phyloP scores from a whole-genome alignment of 192 early-diverging fungal species.

The Pilobolus umbonatus region DNA sequence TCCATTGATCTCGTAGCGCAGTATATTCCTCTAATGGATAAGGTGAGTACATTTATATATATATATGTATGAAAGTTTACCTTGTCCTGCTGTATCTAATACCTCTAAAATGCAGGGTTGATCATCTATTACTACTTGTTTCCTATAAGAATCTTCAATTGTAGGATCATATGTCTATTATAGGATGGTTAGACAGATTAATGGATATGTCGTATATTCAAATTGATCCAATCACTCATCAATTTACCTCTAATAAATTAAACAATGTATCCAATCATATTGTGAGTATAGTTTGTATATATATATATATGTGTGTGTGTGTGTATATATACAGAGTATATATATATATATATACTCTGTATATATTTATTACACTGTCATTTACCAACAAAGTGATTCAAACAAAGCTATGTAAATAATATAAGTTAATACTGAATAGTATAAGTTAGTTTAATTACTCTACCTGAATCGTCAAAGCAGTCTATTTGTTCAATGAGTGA shows the following conservation, averaged over 20 bases:
- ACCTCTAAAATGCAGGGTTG: slow-evolving; percentile 96
- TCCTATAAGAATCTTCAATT: slow-evolving; percentile 97
- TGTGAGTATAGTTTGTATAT: too few species aligned
- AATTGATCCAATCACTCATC: neutral
- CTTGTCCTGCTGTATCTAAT: slow-evolving; percentile 92
- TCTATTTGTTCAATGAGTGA: slow-evolving; percentile 18
- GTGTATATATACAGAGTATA: too few species aligned
- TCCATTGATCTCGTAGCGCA: slow-evolving; percentile 77
- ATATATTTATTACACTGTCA: neutral
- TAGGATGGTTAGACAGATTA: too few species aligned
- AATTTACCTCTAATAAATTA: neutral
- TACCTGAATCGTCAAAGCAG: slow-evolving; percentile 41
- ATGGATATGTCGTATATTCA: too few species aligned
- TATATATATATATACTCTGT: neutral
- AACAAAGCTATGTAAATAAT: slow-evolving; percentile 27
- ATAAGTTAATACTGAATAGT: neutral
- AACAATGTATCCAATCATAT: neutral
- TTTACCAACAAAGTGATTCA: slow-evolving; percentile 47
- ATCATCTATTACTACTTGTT: slow-evolving; percentile 96
- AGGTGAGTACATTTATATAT: slow-evolving; percentile 3
- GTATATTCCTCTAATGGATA: slow-evolving; percentile 62
- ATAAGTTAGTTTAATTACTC: neutral
- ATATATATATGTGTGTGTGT: too few species aligned
- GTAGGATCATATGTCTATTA: slow-evolving; percentile 93
- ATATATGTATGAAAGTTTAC: slow-evolving; percentile 21